Conservation (phyloP, 2,329 filamentous ascomycete species). For the Talaromyces sp. region DNA sequence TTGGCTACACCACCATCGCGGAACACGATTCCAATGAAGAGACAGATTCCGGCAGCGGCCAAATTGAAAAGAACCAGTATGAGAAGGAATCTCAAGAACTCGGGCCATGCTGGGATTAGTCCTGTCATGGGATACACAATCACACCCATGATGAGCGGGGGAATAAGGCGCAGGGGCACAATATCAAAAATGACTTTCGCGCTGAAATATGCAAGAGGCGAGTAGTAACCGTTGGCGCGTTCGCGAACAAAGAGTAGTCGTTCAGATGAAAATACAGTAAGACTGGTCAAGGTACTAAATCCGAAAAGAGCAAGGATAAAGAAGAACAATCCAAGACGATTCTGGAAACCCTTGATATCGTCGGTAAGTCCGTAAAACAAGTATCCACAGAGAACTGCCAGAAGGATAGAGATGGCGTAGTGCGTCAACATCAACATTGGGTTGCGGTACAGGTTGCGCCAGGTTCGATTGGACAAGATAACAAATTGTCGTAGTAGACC, state of each 20-base stretch:
- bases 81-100: constrained; percentile 88
- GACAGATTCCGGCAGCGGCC: constrained; percentile 84
- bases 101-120: constrained; percentile 71
- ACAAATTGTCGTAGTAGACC: constrained; percentile 77
- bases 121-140: constrained; percentile 99
- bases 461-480: constrained; percentile 86
- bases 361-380: constrained; percentile 95
- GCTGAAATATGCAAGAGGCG: constrained; percentile 87
- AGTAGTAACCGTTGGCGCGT: constrained; percentile 93
- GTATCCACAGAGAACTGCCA: constrained; percentile 91
- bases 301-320: constrained; percentile 94
- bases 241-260: constrained; percentile 88
- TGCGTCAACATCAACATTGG: constrained; percentile 98
- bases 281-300: constrained; percentile 89
- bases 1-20: constrained; percentile 89
- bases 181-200: constrained; percentile 99
- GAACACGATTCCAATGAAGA: constrained; percentile 95
- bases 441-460: constrained; percentile 96
- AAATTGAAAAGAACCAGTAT: constrained; percentile 95
- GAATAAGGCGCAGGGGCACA: constrained; percentile 86
- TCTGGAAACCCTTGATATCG: constrained; percentile 96
- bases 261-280: constrained; percentile 91
- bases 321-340: constrained; percentile 94
- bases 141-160: constrained; percentile 88
- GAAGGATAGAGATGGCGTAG: constrained; percentile 91